Evolutionary conservation across 805 yeast species (phyloP), one percentile per base, ranked within the genome.

Genomic region (Yarrowia sp.): DNA sequence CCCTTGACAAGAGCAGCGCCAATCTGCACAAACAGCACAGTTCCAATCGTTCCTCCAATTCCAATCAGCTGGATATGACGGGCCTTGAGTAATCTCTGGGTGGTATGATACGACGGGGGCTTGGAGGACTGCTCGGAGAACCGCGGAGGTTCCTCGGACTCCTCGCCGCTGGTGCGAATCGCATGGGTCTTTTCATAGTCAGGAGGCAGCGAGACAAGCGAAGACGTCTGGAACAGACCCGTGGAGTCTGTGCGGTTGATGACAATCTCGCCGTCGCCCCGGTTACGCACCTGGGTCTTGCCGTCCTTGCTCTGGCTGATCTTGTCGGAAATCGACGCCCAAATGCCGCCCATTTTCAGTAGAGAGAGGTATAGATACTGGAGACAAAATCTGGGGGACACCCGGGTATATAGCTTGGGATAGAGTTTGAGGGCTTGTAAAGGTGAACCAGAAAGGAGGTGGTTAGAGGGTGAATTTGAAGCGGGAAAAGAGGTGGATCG

Each of bases 11-110:
- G 80, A 1, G 93, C 87, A 11, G 86, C 79, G 68, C 92, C 92
- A 5, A 92, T 88, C 74, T 92, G 91, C 72, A 90, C 87, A 72
- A 90, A 80, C 69, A 90, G 81, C 74, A 93, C 96, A 0, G 95
- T 89, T 68, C 95, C 95, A 65, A 90, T 79, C 9, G 94, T 90
- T 72, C 95, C 94, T 72, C 95, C 96, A 71, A 91, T 86, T 71
- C 95, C 89, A 75, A 89, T 86, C 89, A 89, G 86, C 69, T 86
- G 83, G 72, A 87, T 82, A 74, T 88, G 92, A 67, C 92, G 77
- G 55, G 89, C 83, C 70, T 83, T 80, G 70, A 83, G 75, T 36
- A 41, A 15, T 32, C 68, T 43, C n/a, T 65, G 68, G 16, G 68
- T 65, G 35, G 68, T 8, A 16, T 53, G 55, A 26, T 63, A 63